Base-by-base conservation (phyloP, 768 basidiomycete species). In the Postia placenta region DNA sequence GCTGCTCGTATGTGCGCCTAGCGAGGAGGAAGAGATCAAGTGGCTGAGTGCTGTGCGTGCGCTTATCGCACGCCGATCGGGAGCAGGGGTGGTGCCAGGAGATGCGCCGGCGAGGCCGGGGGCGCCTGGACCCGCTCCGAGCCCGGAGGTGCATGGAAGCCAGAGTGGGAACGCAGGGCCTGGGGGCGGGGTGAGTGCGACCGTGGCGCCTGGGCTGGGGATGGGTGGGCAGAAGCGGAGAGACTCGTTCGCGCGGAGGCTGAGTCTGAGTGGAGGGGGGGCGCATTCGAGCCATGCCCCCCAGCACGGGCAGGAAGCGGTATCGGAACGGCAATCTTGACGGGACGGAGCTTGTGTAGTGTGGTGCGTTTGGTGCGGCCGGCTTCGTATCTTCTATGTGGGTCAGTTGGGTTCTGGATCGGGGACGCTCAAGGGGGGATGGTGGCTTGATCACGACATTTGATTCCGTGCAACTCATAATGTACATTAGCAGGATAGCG, bases 11-110 rank as follows among this genome's bases (percentile, higher is more conserved):
- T 96, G 93, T 59, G 96, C 96, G 5, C 95, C 96, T 14, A 85
- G 79, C 50, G 96, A 99, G 66, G 96, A 97, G 59, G 95, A 98
- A 58, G 96, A 98, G 69, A 94, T 98, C 65, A 90, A 87, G 66
- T 99, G 96, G 96, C 73, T 99, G 41, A 92, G 93, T 44, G 92
- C 95, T 9, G 81, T 98, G 33, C 84, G 92, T 44, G 92, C 92
- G 52, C 75, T 99, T 62, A 86, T 98, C 54, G 86, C 87, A 17
- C 74, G 89, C 47, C 72, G 90, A 57, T 62, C 67, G 40, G 65
- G 62, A 35, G 62, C 59, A 46, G 63, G 64, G 26, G 64, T 65
- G 35, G 63, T 66, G 42, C 61, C 66, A 23, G 65, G 65, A 35
- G 64, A 62, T 17, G 49, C 58, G 33, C 57, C 50, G 42, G 60